Evolutionary conservation across 768 basidiomycete species (phyloP).

Genomic region (Suillus placidus): DNA sequence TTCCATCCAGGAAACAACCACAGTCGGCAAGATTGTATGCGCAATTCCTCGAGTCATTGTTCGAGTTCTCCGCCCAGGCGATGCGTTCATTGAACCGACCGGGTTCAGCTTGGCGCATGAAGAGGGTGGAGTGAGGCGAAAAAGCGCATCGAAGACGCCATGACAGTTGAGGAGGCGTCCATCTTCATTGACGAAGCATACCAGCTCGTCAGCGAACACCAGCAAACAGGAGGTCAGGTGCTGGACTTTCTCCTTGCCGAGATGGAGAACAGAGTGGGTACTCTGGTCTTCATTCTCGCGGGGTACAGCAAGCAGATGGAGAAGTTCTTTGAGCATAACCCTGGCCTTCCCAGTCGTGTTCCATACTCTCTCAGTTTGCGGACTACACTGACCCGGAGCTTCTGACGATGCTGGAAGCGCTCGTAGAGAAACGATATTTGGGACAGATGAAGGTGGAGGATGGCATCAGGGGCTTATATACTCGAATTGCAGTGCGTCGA

Average conservation of each 20-base stretch:
- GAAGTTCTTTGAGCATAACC: constrained; percentile 76
- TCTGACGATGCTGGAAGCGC: constrained; percentile 52
- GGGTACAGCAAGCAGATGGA: constrained; percentile 78
- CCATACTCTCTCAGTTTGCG: constrained; percentile 58
- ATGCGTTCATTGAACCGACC: constrained; percentile 63
- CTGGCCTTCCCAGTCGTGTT: constrained; percentile 68
- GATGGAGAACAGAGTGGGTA: constrained; percentile 72
- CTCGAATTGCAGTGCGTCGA: constrained; percentile 58
- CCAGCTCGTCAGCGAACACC: constrained; percentile 55
- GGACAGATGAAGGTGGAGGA: constrained; percentile 59
- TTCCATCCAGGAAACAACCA: constrained; percentile 62
- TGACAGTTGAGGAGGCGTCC: constrained; percentile 57
- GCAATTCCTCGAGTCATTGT: constrained; percentile 60
- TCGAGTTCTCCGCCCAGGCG: constrained; percentile 53
- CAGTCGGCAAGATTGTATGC: constrained; percentile 67
- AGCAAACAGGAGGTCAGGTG: constrained; percentile 54
- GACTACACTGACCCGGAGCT: constrained; percentile 66
- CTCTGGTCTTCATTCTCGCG: constrained; percentile 68
- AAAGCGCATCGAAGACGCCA: constrained; percentile 48
- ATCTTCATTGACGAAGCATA: constrained; percentile 78
- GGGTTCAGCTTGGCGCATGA: constrained; percentile 61
- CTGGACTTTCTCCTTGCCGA: constrained; percentile 73
- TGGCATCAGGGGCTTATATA: constrained; percentile 55
- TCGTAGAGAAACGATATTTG: constrained; percentile 47
- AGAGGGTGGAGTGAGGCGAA: constrained; percentile 55